These are phyloP conservation scores for Amaranthus hypochondriacus DNA, from an alignment of 148 eudicot genomes.

Conservation along the genomic window DNA sequence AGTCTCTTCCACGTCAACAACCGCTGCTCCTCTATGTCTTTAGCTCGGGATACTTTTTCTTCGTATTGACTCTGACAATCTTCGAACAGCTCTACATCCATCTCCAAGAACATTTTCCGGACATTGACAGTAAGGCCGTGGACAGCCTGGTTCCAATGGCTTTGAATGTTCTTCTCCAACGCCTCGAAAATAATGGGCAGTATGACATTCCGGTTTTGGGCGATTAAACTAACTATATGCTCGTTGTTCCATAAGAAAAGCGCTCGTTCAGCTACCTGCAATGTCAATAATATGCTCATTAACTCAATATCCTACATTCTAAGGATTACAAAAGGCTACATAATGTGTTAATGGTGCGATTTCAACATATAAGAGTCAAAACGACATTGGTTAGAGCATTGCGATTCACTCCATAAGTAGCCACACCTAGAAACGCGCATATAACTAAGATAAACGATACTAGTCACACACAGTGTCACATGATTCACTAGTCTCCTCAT, in stretches of 20 bases:
- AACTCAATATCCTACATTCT: too few relatives aligned
- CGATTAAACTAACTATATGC: slow-evolving; percentile 65
- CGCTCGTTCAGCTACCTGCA: slow-evolving; percentile 78
- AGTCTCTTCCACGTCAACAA: slow-evolving; percentile 53
- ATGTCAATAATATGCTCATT: neutral
- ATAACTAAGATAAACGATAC: too few relatives aligned
- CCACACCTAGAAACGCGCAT: too few relatives aligned
- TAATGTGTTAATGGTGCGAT: too few relatives aligned
- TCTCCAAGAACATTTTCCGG: slow-evolving; percentile 68
- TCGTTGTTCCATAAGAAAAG: slow-evolving; percentile 75
- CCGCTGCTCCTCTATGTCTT: slow-evolving; percentile 47
- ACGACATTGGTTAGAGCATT: too few relatives aligned
- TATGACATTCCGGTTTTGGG: slow-evolving; percentile 49
- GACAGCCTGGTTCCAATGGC: slow-evolving; percentile 75
- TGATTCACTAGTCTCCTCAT: too few relatives aligned
- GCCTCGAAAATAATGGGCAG: slow-evolving; percentile 74
- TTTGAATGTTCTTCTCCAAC: slow-evolving; percentile 60
- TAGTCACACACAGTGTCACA: too few relatives aligned
- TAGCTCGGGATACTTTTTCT: slow-evolving; percentile 42
- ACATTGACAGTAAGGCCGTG: slow-evolving; percentile 64
- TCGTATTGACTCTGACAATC: slow-evolving; percentile 53
- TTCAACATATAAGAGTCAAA: too few relatives aligned
- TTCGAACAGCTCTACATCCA: slow-evolving; percentile 60
- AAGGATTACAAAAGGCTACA: too few relatives aligned
- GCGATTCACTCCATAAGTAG: too few relatives aligned